Base-by-base conservation (phyloP, 305 asterid genomes). In the Fraxinus floribunda region DNA sequence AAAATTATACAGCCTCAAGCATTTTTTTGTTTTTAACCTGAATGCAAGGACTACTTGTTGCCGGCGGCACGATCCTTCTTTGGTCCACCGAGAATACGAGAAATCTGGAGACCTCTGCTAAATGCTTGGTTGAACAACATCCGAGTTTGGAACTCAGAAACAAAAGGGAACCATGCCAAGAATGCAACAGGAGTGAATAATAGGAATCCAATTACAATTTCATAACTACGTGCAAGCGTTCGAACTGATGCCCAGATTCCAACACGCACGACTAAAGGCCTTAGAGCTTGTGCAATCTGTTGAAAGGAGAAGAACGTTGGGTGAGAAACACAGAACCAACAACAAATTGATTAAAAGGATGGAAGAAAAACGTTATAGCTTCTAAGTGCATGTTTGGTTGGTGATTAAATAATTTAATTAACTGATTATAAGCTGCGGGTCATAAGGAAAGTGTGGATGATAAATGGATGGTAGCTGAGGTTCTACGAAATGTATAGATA, bases 141-240 rank as follows among this genome's bases (percentile, higher is more conserved):
- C 32, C 99, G 90, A 0, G 98, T 95, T 88, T 95, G 99, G 86
- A 95, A 95, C 89, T 94, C 99, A 0, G 98, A 95, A 74, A 95
- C 99, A n/a, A 95, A 95, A 3, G 99, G 99, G 86, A 95, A 95
- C 99, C 99, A 96, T n/a, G 99, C 99, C 91, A 94, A 85, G 91
- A 94, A 96, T 7, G 99, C 98, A 0, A 96, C 97, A 0, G 99
- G 99, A 3, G 94, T 94, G 89, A 94, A 94, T 72, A 94, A 75
- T 38, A 96, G 80, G 86, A 96, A 44, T 24, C 99, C 98, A 84
- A 96, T 93, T 46, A 92, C 16, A 15, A 89, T 79, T 84, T 96
- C 99, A 83, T 96, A 96, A 29, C 97, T 97, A 22, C 97, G 91
- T 5, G 97, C 98, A 66, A 96, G 95, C 1, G 98, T 91, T 87